A percentile compares a stretch with the other conserved stretches of the same genome.
Conservation (phyloP, 2,329 filamentous ascomycete genomes). For the Arthrobotrys sphaeroides region DNA sequence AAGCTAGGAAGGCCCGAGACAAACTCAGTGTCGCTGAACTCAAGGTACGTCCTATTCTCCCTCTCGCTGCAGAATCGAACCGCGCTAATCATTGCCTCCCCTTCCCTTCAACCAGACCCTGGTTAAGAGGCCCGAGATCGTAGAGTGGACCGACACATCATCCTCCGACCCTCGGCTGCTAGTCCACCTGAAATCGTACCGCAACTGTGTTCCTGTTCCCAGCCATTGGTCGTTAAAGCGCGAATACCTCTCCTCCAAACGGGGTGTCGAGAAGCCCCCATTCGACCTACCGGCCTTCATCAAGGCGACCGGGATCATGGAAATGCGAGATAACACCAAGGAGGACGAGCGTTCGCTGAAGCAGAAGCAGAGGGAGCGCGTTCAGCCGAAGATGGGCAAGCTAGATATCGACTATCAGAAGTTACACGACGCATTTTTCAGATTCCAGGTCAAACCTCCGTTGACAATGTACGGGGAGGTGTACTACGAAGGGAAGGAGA, state of each 20-base stretch:
- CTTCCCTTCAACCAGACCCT: slow-evolving; percentile 67
- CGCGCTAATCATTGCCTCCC: slow-evolving; percentile 1
- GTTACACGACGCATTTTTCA: slow-evolving; percentile 97
- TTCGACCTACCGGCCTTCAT: slow-evolving; percentile 96
- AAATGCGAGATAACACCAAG: slow-evolving; percentile 98
- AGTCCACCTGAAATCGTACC: slow-evolving; percentile 92
- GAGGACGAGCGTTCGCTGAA: slow-evolving; percentile 91
- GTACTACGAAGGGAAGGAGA: slow-evolving; percentile 99
- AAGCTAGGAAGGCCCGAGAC: slow-evolving; percentile 89
- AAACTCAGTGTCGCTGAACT: slow-evolving; percentile 94
- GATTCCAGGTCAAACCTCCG: slow-evolving; percentile 94
- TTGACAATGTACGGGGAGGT: slow-evolving; percentile 95
- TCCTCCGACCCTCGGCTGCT: slow-evolving; percentile 87
- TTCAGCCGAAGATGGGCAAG: slow-evolving; percentile 95
- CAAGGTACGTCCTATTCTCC: slow-evolving; percentile 65
- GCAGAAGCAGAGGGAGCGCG: slow-evolving; percentile 93
- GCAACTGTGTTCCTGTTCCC: slow-evolving; percentile 95
- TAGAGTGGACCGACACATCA: slow-evolving; percentile 96
- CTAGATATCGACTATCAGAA: slow-evolving; percentile 98
- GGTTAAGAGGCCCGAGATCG: slow-evolving; percentile 88
- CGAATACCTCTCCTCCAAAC: slow-evolving; percentile 95
- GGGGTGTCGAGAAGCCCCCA: slow-evolving; percentile 93
- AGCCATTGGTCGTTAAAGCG: slow-evolving; percentile 94
- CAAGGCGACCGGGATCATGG: slow-evolving; percentile 93
- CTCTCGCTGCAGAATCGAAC: neutral